Percentiles rank a stretch among this genome's conserved stretches.
Conservation (phyloP, 2,329 filamentous ascomycete species). For the Botryosphaeria dothidea region DNA sequence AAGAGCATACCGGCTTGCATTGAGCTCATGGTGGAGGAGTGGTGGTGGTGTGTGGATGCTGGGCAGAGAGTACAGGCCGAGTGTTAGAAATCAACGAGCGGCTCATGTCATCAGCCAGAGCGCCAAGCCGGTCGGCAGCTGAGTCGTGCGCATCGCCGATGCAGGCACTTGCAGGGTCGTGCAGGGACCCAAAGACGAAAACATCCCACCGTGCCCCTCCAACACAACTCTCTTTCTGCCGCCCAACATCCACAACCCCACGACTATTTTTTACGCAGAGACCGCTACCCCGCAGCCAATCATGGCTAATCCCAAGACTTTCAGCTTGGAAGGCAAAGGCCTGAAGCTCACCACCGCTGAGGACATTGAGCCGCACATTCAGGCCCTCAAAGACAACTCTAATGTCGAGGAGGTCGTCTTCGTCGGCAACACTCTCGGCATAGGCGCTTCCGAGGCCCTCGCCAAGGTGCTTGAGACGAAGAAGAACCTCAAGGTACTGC, state of each 20-base stretch:
- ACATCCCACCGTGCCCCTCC: slow-evolving; percentile 19
- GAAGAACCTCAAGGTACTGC: slow-evolving; percentile 70
- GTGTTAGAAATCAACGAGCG: slow-evolving; percentile 13
- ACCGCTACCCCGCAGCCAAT: slow-evolving; percentile 38
- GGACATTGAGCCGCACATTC: slow-evolving; percentile 83
- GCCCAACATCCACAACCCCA: slow-evolving; percentile 5
- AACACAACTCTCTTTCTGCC: slow-evolving; percentile 11
- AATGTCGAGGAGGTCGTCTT: slow-evolving; percentile 84
- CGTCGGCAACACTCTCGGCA: slow-evolving; percentile 87
- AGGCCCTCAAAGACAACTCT: slow-evolving; percentile 67
- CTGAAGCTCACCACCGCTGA: slow-evolving; percentile 88
- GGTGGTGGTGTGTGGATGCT: neutral
- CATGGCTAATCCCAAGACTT: slow-evolving; percentile 63
- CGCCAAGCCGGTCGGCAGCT: slow-evolving; percentile 4
- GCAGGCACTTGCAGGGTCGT: slow-evolving; percentile 12
- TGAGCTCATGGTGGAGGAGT: slow-evolving; percentile 32
- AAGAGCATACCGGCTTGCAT: slow-evolving; percentile 28
- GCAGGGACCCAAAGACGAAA: slow-evolving; percentile 9
- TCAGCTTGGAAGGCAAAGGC: slow-evolving; percentile 87
- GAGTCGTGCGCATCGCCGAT: neutral
- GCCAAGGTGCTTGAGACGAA: slow-evolving; percentile 83
- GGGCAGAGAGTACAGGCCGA: neutral
- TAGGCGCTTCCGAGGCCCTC: slow-evolving; percentile 82
- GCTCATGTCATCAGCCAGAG: slow-evolving; percentile 16
- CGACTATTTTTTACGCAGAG: neutral